Base-by-base conservation (phyloP, 495 filamentous ascomycete species). In the Penicillium coprophilum region DNA sequence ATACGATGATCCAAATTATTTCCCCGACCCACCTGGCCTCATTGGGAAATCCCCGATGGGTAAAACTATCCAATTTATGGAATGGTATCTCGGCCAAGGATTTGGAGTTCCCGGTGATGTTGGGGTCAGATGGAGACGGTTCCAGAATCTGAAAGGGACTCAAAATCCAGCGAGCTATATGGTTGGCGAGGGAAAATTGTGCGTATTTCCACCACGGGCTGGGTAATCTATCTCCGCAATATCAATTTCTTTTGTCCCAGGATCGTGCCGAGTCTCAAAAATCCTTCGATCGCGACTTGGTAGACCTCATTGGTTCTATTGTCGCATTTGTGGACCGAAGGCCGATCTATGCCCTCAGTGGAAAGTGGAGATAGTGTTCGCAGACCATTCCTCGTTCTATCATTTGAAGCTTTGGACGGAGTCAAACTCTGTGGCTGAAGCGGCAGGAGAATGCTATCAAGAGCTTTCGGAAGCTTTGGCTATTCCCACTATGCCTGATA, bases 391-490 rank as follows among this genome's bases (percentile, higher is more conserved):
- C 49, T 23, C 15, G 40, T 38, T 17, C n/a, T 38, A n/a, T 36
- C 0, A 27, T 2, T 27, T 27, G 20, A 41, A 49, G 24, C 31
- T 31, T 49, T 17, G 31, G 3, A 7, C n/a, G n/a, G n/a, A n/a
- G n/a, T n/a, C n/a, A 46, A 55, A 41, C 31, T 50, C 40, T 45
- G 38, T 46, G 32, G 12, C 49, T 54, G 53, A 63, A 59, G 52
- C 36, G 51, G 20, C 24, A 31, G 41, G 49, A 46, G 43, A 48
- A 31, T 31, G 6, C 12, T 17, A 47, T 13, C 5, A 19, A 28
- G 44, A 21, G 28, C 34, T 8, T 63, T 49, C 46, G 57, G 63
- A 65, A 59, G 45, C 23, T 63, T 62, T 59, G 59, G 38, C 43
- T 31, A 24, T 52, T 49, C 2, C 24, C 11, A 24, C 19, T 38